Evolutionary conservation across 768 basidiomycete genomes (phyloP).

Genomic region (Auricularia heimuer): DNA sequence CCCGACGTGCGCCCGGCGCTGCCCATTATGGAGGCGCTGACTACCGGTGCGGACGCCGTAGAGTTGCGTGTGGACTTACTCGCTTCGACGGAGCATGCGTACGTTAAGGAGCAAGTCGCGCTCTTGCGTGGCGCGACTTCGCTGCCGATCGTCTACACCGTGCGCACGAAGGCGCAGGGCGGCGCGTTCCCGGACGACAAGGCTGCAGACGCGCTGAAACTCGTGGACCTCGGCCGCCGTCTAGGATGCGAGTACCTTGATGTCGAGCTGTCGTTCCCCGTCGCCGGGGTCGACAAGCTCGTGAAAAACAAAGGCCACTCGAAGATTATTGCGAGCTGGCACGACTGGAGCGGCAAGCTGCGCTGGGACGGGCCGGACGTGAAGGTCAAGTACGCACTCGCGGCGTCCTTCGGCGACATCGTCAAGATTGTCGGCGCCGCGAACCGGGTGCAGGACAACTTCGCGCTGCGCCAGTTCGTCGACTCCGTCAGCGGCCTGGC

Average conservation of each 20-base stretch:
- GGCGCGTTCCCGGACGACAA: slow-evolving; percentile 72
- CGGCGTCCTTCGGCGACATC: slow-evolving; percentile 68
- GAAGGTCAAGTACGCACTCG: slow-evolving; percentile 59
- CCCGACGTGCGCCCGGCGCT: slow-evolving; percentile 73
- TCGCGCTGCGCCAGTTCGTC: slow-evolving; percentile 66
- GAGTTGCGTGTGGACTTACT: slow-evolving; percentile 93
- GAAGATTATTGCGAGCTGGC: slow-evolving; percentile 86
- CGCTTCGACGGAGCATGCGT: slow-evolving; percentile 36
- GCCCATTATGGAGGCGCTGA: slow-evolving; percentile 57
- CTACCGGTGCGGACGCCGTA: slow-evolving; percentile 79
- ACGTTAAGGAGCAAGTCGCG: slow-evolving; percentile 74
- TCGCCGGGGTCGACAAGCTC: slow-evolving; percentile 50
- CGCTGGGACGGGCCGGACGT: slow-evolving; percentile 66
- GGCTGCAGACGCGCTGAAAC: slow-evolving; percentile 51
- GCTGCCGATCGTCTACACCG: slow-evolving; percentile 87
- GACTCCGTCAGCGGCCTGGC: slow-evolving; percentile 30
- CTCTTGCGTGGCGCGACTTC: slow-evolving; percentile 64
- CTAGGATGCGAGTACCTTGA: slow-evolving; percentile 90
- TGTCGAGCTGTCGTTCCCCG: slow-evolving; percentile 72
- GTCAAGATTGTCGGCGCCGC: slow-evolving; percentile 91
- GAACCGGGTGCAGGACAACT: slow-evolving; percentile 62
- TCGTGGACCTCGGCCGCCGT: slow-evolving; percentile 69
- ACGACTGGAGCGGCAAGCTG: slow-evolving; percentile 83
- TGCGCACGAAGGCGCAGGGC: slow-evolving; percentile 80
- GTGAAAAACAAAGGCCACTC: slow-evolving; percentile 56